phyloP scores from a whole-genome alignment of 176 grass and related monocot genomes.

The Melocanna baccifera region DNA sequence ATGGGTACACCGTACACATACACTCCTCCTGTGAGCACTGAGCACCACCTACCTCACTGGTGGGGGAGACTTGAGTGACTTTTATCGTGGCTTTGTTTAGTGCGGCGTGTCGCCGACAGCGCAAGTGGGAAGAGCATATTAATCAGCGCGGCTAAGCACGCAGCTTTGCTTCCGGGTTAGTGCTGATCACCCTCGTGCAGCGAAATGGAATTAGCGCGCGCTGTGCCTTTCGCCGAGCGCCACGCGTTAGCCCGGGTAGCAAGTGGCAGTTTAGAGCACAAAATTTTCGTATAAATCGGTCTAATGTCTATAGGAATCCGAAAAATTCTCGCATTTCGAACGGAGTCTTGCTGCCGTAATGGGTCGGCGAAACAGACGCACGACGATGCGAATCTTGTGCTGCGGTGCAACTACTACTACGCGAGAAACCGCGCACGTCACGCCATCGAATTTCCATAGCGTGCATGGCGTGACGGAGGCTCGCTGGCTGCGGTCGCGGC shows the following conservation, averaged over 20 bases:
- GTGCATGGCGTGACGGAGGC: background rate
- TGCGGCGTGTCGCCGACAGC: background rate
- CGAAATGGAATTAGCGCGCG: too few species aligned
- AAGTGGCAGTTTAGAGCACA: background rate
- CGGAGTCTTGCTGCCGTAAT: fast-evolving
- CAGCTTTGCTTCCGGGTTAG: constrained; percentile 19
- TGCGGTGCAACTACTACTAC: background rate
- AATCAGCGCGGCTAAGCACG: constrained; percentile 15
- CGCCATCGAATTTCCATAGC: background rate
- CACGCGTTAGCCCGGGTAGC: too few species aligned
- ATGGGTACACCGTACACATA: constrained; percentile 5
- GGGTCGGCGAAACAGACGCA: too few species aligned
- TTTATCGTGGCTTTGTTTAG: constrained; percentile 25
- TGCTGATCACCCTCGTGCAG: background rate
- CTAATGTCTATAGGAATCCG: too few species aligned
- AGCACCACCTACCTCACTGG: constrained; percentile 24
- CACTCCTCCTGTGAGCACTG: background rate
- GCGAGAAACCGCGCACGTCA: background rate
- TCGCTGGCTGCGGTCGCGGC: too few species aligned
- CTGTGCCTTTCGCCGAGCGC: background rate
- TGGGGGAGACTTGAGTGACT: background rate
- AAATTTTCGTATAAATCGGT: too few species aligned
- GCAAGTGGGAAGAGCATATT: background rate
- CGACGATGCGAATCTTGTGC: background rate
- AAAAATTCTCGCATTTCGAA: too few species aligned